Evolutionary conservation across 192 early-diverging fungal genomes (phyloP), one percentile per base, ranked within the genome.

Genomic region (Phlyctochytrium arcticum): DNA sequence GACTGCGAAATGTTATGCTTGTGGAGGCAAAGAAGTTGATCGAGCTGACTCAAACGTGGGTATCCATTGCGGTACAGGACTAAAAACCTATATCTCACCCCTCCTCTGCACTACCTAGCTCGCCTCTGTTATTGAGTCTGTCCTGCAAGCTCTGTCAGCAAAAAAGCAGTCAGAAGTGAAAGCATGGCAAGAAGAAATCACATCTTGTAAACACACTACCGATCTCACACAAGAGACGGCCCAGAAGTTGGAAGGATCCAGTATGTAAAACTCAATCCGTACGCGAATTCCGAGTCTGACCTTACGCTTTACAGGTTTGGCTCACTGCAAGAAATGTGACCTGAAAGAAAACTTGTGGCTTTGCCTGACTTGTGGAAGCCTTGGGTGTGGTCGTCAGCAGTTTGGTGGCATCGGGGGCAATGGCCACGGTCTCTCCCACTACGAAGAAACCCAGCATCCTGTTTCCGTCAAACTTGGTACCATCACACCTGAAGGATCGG

Each of bases 401-500:
- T 94, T 86, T 72, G 96, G 92, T 19, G 96, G 96, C 8, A 70
- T 82, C 19, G 91, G 90, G 8, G 96, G 96, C 15, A 99, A 98
- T 72, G 88, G 92, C 56, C 96, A 99, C 65, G 96, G 87, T 0
- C 71, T 96, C 24, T 79, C 68, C 0, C 96, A 99, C 76, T 94
- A 79, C 69, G 85, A 92, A 37, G 69, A 75, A 19, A 92, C 92
- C 0, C 82, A 83, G 0, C 96, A 99, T 71, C 79, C 81, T 7
- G 88, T 98, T 2, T 80, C 89, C 19, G 86, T 89, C 42, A 99
- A 99, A 65, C 81, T 98, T 6, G 96, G 96, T 7, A 95, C 96
- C 3, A 98, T 99, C 49, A 96, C 95, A 5, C 93, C 95, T 42
- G 95, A 99, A 71, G 96, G 96, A 58, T 89, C 88, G 3, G 96